A percentile compares a stretch with the other conserved stretches of the same genome.
Evolutionary conservation across 257 asterid genomes (phyloP).

Genomic region (Sherardia arvensis): DNA sequence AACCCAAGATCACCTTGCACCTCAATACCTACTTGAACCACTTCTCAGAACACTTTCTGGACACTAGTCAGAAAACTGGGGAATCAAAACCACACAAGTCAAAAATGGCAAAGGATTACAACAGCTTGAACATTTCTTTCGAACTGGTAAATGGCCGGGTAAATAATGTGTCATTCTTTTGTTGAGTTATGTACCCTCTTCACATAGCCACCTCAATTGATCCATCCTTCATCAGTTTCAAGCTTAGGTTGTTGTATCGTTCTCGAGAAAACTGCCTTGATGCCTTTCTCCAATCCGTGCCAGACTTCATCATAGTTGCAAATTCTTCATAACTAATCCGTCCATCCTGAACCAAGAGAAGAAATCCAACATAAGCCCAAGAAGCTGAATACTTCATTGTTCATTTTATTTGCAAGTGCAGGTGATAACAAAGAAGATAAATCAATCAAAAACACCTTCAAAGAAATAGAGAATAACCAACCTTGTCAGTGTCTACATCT

Average conservation of each 20-base stretch:
- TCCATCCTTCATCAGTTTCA: constrained; percentile 36
- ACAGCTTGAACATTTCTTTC: neutral
- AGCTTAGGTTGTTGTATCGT: constrained; percentile 41
- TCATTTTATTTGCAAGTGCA: too few species aligned
- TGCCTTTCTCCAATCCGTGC: constrained; percentile 54
- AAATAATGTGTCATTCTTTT: neutral
- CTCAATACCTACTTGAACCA: neutral
- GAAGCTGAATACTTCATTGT: neutral
- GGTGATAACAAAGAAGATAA: neutral
- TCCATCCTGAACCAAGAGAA: constrained; percentile 31
- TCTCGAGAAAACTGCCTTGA: constrained; percentile 50
- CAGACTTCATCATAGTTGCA: constrained; percentile 41
- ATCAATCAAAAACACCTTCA: neutral
- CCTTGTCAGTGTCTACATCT: constrained; percentile 92
- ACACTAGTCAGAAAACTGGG: neutral
- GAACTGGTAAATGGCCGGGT: neutral
- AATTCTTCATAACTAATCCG: constrained; percentile 42
- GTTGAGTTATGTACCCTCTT: constrained; percentile 14
- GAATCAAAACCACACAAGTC: neutral
- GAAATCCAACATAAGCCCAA: constrained; percentile 3
- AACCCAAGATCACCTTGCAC: neutral
- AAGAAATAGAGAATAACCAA: constrained; percentile 12
- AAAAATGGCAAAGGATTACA: constrained; percentile 2
- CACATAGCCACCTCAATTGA: constrained; percentile 24
- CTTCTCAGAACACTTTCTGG: neutral